phyloP scores from a whole-genome alignment of 75 land plant genomes.

The Ceratopteris richardii region DNA sequence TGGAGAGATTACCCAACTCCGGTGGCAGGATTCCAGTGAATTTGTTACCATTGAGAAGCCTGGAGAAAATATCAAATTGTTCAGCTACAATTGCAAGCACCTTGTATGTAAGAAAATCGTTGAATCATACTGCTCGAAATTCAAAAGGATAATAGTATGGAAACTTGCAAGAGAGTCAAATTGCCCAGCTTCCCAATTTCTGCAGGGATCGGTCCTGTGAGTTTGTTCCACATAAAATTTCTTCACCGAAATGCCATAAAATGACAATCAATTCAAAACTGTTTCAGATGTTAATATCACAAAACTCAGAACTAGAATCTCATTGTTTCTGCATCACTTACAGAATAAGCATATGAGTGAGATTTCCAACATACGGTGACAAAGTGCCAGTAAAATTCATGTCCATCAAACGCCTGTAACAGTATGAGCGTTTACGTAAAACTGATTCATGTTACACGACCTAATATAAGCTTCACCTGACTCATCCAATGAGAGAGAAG shows the following conservation, averaged over 20 bases:
- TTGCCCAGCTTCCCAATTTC: constrained; percentile 8
- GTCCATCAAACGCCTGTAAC: constrained; percentile 9
- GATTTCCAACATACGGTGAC: constrained; percentile 18
- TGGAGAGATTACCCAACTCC: too few relatives aligned
- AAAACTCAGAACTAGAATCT: neutral
- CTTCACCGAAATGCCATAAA: constrained; percentile 1
- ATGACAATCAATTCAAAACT: neutral
- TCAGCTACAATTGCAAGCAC: neutral
- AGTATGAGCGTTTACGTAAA: too few relatives aligned
- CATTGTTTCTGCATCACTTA: neutral
- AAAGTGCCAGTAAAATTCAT: constrained; percentile 9
- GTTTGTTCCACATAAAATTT: constrained; percentile 20
- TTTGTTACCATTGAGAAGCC: constrained; percentile 75
- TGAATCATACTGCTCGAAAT: too few relatives aligned
- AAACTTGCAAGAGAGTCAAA: constrained; percentile 11
- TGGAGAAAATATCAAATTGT: constrained; percentile 24
- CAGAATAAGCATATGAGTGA: constrained; percentile 4
- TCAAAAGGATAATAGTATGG: too few relatives aligned
- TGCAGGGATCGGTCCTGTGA: constrained; percentile 11
- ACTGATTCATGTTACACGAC: too few relatives aligned
- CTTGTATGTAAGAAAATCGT: too few relatives aligned
- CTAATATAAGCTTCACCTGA: too few relatives aligned
- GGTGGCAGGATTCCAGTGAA: constrained; percentile 69
- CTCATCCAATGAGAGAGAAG: too few relatives aligned
- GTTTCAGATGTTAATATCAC: neutral